These are phyloP conservation scores for Conoideocrella luteorostrata DNA, from an alignment of 2,329 filamentous ascomycete species.

Conservation along the genomic window DNA sequence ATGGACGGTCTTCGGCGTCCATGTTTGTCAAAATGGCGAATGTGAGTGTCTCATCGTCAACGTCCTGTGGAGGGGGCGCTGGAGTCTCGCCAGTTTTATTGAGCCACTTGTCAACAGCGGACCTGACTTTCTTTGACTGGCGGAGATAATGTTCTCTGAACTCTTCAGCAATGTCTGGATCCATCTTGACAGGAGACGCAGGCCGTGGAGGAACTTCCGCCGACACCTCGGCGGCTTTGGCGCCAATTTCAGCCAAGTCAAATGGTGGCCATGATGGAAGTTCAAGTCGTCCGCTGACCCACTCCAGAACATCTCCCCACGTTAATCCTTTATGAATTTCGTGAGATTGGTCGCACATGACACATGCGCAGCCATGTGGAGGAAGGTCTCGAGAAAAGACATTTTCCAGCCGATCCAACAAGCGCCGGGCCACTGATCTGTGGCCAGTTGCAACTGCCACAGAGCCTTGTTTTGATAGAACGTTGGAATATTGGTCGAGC, in stretches of 20 bases:
- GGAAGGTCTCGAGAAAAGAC: constrained; percentile 93
- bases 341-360: constrained; percentile 65
- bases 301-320: constrained; percentile 93
- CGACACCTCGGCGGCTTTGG: constrained; percentile 53
- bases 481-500: constrained; percentile 77
- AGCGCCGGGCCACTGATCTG: constrained; percentile 80
- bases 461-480: constrained; percentile 78
- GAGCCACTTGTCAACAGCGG: constrained; percentile 88
- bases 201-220: constrained; percentile 54
- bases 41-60: constrained; percentile 87
- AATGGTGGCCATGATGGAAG: constrained; percentile 88
- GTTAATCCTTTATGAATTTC: constrained; percentile 68
- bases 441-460: constrained; percentile 94
- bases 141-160: constrained; percentile 88
- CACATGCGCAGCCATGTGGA: constrained; percentile 73
- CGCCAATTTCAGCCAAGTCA: constrained; percentile 57
- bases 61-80: constrained; percentile 72
- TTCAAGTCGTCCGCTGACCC: constrained; percentile 82
- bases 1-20: constrained; percentile 64
- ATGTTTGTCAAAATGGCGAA: constrained; percentile 92
- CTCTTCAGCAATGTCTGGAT: constrained; percentile 90
- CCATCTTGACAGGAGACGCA: constrained; percentile 64
- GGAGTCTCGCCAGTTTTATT: constrained; percentile 69
- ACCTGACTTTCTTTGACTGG: constrained; percentile 86
- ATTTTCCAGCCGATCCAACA: constrained; percentile 85